Evolutionary conservation across 2,329 filamentous ascomycete species (phyloP), one percentile per base, ranked within the genome.

Genomic region (Pseudogymnoascus sp.): DNA sequence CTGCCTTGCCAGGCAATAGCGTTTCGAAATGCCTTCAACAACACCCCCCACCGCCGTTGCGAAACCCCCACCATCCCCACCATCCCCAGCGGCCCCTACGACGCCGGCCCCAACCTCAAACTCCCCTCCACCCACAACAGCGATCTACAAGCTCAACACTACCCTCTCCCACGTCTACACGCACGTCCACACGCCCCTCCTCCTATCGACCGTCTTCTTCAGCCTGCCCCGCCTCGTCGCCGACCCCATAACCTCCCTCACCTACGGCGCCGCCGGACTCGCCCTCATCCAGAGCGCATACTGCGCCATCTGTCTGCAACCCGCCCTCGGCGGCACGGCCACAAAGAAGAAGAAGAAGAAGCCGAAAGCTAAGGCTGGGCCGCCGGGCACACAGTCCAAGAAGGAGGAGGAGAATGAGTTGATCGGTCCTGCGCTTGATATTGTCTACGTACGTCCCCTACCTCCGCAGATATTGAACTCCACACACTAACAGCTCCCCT

Each of bases 161-260:
- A 7, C 59, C 39, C 67, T 77, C 18, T 80, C 83, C 2, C 79
- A 76, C 61, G 73, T 82, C 21, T 82, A 88, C 71, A 84, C 87
- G 11, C 81, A 90, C 70, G 74, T 85, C 18, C 89, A 96, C 68
- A 87, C 90, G 0, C 75, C 82, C 26, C 75, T 91, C 10, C 79
- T 96, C 31, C 80, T 90, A 31, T 81, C 81, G 8, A 75, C 88
- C 37, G 86, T 88, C 72, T 80, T 82, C 54, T 72, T 83, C 67
- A 83, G 83, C 40, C 93, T 96, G 75, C 73, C 77, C 37, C 77
- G 81, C 16, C 79, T 96, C 26, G 88, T 96, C 29, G 78, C 80
- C 14, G 83, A 93, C 67, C 90, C 92, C 0, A 82, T 88, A 2
- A 75, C 81, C 14, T 82, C 87, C 5, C 81, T 96, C 39, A 74